phyloP scores from a whole-genome alignment of 2,329 filamentous ascomycete genomes.

The Aurifilum marmelostoma region DNA sequence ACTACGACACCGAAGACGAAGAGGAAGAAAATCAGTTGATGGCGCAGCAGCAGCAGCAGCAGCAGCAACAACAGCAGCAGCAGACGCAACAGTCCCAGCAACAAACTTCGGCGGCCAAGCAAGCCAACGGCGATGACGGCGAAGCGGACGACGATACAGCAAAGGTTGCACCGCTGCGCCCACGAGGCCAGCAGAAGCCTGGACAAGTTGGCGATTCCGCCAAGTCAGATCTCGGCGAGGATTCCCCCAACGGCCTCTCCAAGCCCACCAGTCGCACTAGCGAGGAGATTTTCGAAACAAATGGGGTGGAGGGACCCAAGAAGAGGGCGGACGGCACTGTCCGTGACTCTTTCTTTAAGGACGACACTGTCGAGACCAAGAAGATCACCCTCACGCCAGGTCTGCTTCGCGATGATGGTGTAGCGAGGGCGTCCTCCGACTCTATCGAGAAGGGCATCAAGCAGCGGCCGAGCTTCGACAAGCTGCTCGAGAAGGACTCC shows the following conservation, averaged over 20 bases:
- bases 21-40: conserved; percentile 47
- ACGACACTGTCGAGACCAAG: conserved; percentile 91
- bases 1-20: conserved; percentile 63
- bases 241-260: conserved; percentile 34
- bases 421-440: conserved; percentile 58
- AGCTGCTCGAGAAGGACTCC: conserved; percentile 62
- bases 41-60: too few species aligned
- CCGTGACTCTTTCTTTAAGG: conserved; percentile 95
- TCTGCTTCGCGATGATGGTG: conserved; percentile 79
- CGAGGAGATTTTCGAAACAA: conserved; percentile 68
- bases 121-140: conserved; percentile 38
- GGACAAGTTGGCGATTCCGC: conserved; percentile 38
- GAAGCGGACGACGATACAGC: conserved; percentile 53
- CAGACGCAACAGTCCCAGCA: conserved; percentile 35
- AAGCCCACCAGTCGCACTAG: conserved; percentile 50
- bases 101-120: conserved; percentile 33
- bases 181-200: conserved; percentile 47
- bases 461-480: conserved; percentile 72
- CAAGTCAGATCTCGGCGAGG: conserved; percentile 41
- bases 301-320: conserved; percentile 53
- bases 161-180: conserved; percentile 60
- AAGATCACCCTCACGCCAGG: conserved; percentile 97
- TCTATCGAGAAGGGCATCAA: conserved; percentile 50
- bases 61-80: conserved; percentile 37
- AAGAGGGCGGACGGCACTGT: conserved; percentile 84